Evolutionary conservation across 129 eudicot genomes (phyloP), one percentile per base, ranked within the genome.

Genomic region (Saussurea involucrata): DNA sequence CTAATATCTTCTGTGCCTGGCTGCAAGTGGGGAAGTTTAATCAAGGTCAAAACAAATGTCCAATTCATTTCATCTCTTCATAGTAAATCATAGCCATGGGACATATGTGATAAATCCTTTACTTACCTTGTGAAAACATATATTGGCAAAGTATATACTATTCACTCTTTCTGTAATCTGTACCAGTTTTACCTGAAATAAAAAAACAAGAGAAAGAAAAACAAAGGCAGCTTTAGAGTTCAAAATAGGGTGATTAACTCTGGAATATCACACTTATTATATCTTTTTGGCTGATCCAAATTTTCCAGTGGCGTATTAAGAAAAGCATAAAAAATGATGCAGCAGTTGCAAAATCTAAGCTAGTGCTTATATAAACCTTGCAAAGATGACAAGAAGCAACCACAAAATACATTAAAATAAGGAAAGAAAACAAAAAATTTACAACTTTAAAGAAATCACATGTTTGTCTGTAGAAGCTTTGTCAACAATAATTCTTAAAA

Each of bases 81-180:
- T 27, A 58, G 46, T 15, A 49, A 60, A 61, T 24, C 4, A 66
- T 27, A 44, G 10, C 37, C 63, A 69, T 21, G 46, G 40, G 22
- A 11, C 6, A 22, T 80, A 24, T 58, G 40, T n/a, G 29, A 73
- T 68, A 37, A 29, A 44, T 79, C 49, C 32, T 29, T 42, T 31
- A 42, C 25, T 76, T 73, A 90, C 96, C 96, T 88, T 90, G 73
- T 82, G 83, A 61, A 86, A 80, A 73, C 70, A 69, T 88, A 90
- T 83, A 71, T 73, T 78, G 13, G 91, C 87, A 73, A 77, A 64
- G 76, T 88, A 90, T 66, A 88, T 86, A 81, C 74, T 84, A 63
- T 72, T 85, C 79, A 90, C 90, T 82, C 96, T 84, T 83, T 88
- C 75, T 24, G 93, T 90, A 69, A 88, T 84, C 67, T 79, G 88